These are phyloP conservation scores for Oryza rufipogon DNA, from an alignment of 176 grass and related monocot species.

Conservation along the genomic window DNA sequence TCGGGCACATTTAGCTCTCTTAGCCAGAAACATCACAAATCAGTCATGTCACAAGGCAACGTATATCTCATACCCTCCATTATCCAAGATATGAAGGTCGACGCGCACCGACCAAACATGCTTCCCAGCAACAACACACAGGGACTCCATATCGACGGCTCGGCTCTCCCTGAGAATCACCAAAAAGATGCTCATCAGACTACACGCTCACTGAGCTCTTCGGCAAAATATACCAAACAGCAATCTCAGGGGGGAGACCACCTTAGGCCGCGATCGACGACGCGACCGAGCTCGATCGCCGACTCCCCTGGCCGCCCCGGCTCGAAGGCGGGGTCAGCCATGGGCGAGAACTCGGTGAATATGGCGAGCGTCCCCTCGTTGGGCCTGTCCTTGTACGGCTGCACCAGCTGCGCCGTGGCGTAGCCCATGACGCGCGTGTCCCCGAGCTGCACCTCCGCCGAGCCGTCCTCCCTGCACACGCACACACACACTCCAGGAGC, in stretches of 20 bases:
- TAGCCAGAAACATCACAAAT: neutral
- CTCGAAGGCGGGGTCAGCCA: slow-evolving; percentile 94
- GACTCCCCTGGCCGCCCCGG: slow-evolving; percentile 74
- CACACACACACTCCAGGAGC: neutral
- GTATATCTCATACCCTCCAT: slow-evolving; percentile 75
- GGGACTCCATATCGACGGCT: slow-evolving; percentile 94
- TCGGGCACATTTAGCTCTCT: neutral
- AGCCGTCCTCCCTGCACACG: slow-evolving; percentile 74
- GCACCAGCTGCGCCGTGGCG: slow-evolving; percentile 79
- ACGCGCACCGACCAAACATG: slow-evolving; percentile 89
- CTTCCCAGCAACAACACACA: slow-evolving; percentile 90
- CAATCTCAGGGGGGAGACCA: slow-evolving; percentile 48
- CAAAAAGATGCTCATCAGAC: neutral
- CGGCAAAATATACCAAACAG: neutral
- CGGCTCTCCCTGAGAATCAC: slow-evolving; percentile 72
- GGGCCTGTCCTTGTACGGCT: slow-evolving; percentile 86
- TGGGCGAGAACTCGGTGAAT: slow-evolving; percentile 97
- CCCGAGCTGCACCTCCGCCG: slow-evolving; percentile 80
- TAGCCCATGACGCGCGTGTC: slow-evolving; percentile 91
- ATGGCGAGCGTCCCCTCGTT: slow-evolving; percentile 86
- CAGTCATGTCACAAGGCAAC: slow-evolving; percentile 17
- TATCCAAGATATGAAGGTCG: slow-evolving; percentile 96
- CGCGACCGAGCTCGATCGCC: slow-evolving; percentile 84
- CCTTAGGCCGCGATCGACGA: slow-evolving; percentile 92
- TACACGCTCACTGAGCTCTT: neutral